Evolutionary conservation across 2,329 filamentous ascomycete species (phyloP).

Genomic region (Xylariales sp.): DNA sequence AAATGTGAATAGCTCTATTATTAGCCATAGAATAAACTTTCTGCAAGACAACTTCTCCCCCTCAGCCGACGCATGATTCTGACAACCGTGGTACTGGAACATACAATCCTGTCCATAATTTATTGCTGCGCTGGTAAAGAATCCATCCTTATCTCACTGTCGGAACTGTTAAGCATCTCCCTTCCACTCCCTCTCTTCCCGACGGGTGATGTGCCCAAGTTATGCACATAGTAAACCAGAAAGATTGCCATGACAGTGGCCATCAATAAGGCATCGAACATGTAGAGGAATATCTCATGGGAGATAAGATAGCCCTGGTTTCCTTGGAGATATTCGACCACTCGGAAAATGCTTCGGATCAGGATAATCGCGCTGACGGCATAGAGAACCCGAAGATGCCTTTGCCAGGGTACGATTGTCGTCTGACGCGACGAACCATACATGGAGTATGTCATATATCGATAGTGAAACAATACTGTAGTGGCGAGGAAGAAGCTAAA

Average conservation of each 20-base stretch:
- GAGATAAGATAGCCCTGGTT: constrained; percentile 34
- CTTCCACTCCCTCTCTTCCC: no score
- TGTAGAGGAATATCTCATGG: constrained; percentile 35
- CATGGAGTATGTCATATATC: constrained; percentile 10
- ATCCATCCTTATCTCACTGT: no score
- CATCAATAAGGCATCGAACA: constrained; percentile 38
- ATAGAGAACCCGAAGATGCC: constrained; percentile 36
- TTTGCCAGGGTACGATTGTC: constrained; percentile 20
- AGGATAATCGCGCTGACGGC: constrained; percentile 37
- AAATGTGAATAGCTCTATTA: no score
- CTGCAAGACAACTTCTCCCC: no score
- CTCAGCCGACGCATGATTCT: no score
- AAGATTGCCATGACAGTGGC: constrained; percentile 29
- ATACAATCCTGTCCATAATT: no score
- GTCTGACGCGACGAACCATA: constrained; percentile 6
- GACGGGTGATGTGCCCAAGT: neutral
- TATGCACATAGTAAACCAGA: constrained; percentile 18
- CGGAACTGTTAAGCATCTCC: no score
- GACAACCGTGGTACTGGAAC: no score
- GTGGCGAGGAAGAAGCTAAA: constrained; percentile 45
- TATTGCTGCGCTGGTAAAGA: no score
- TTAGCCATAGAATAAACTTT: no score
- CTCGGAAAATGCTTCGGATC: constrained; percentile 38
- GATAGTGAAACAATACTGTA: constrained; percentile 35
- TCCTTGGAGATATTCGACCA: constrained; percentile 42